Conservation (phyloP, 495 filamentous ascomycete genomes). For the Penicillium robsamsonii region DNA sequence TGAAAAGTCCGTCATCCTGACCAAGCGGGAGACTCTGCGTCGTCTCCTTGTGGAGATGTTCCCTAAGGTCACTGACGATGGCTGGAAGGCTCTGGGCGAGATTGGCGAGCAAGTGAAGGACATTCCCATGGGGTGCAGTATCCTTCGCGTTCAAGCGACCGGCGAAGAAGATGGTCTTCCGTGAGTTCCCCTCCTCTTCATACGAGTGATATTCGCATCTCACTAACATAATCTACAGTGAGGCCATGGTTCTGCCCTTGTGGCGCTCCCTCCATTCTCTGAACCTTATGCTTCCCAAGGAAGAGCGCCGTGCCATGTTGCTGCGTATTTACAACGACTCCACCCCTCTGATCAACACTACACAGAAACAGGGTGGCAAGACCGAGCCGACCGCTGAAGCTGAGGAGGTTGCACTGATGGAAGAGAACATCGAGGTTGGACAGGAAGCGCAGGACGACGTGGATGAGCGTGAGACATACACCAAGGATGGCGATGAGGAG, state of each 20-base stretch:
- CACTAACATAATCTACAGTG: constrained; percentile 42
- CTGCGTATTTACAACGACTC: constrained; percentile 86
- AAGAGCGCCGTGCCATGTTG: constrained; percentile 89
- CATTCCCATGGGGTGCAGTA: constrained; percentile 87
- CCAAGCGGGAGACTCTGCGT: constrained; percentile 70
- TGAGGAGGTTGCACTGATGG: constrained; percentile 37
- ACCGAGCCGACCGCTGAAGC: constrained; percentile 27
- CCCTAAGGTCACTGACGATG: constrained; percentile 67
- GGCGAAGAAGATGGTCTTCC: constrained; percentile 66
- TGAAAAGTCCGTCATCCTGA: constrained; percentile 68
- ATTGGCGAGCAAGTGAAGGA: constrained; percentile 80
- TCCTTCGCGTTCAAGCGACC: constrained; percentile 75
- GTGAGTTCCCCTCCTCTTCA: constrained; percentile 31
- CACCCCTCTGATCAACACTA: constrained; percentile 58
- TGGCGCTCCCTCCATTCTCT: constrained; percentile 85
- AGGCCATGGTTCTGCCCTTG: constrained; percentile 81
- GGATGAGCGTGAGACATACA: constrained; percentile 40
- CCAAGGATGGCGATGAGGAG: constrained; percentile 43
- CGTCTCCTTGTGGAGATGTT: constrained; percentile 92
- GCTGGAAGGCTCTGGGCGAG: constrained; percentile 75
- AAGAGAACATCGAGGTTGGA: constrained; percentile 38
- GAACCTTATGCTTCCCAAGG: constrained; percentile 97
- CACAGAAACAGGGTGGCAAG: constrained; percentile 43
- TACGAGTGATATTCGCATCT: not conserved
- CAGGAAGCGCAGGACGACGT: constrained; percentile 41